Percentiles rank a stretch among this genome's conserved stretches.
These are phyloP conservation scores for Protomyces gravidus DNA, from an alignment of 1,139 yeast genomes.

Conservation along the genomic window DNA sequence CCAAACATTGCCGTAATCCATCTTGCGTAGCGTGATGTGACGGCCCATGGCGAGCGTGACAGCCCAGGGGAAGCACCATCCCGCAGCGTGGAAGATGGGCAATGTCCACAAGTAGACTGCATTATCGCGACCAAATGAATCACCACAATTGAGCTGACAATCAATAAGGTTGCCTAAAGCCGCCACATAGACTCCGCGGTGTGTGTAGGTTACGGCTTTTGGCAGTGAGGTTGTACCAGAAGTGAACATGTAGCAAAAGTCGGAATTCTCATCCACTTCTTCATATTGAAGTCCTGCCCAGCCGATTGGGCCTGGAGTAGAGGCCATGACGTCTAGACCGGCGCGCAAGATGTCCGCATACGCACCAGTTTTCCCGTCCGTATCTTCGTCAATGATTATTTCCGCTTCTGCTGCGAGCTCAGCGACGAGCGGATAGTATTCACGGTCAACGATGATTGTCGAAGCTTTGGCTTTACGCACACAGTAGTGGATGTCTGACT, in stretches of 20 bases:
- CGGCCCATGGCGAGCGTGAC: constrained; percentile 44
- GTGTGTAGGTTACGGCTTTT: constrained; percentile 66
- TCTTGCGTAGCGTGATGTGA: constrained; percentile 42
- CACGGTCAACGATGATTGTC: constrained; percentile 41
- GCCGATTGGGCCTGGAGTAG: constrained; percentile 30
- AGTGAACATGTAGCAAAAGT: constrained; percentile 48
- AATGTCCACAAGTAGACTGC: constrained; percentile 44
- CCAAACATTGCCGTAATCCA: constrained; percentile 43
- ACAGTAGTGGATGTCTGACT: constrained; percentile 40
- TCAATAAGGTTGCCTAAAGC: constrained; percentile 42
- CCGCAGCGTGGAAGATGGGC: constrained; percentile 45
- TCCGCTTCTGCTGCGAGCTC: constrained; percentile 30
- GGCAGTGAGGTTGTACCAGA: constrained; percentile 78
- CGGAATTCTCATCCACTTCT: constrained; percentile 38
- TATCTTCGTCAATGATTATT: constrained; percentile 39
- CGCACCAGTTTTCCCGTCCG: constrained; percentile 34
- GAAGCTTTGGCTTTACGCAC: constrained; percentile 41
- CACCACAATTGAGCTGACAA: constrained; percentile 40
- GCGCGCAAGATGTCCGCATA: constrained; percentile 38
- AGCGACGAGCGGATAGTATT: constrained; percentile 38
- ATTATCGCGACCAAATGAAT: constrained; percentile 37
- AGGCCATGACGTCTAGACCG: constrained; percentile 35
- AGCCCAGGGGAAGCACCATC: constrained; percentile 45
- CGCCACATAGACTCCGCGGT: constrained; percentile 44
- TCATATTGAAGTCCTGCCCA: constrained; percentile 38